Base-by-base conservation (phyloP, 2,329 filamentous ascomycete species). In the Aspergillus spinulosporus region DNA sequence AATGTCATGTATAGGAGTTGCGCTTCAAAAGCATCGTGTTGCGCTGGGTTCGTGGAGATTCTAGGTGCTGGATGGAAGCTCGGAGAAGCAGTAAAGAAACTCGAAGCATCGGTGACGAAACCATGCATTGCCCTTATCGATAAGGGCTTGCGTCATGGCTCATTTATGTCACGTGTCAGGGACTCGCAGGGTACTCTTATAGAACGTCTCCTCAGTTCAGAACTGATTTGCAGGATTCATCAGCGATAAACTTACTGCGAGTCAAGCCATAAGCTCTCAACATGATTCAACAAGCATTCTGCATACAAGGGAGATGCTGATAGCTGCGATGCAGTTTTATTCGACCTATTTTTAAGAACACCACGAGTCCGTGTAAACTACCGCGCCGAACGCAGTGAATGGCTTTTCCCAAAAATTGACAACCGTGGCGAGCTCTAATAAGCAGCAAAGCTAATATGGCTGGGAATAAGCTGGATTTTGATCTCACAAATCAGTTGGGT, bases 101-200 rank as follows among this genome's bases (percentile, higher is more conserved):
- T 28, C 28, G 21, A 21, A 21, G 21, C 31, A 46, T 37, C 53
- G 28, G 66, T 67, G 66, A 68, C 66, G 65, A 66, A 67, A 68
- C 60, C 45, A 45, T 34, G 40, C 56, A 29, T 47, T 64, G 56
- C 62, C 64, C 65, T 67, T 67, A 67, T 68, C 66, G 66, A 68
- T 68, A 68, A 67, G 66, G 60, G 28, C 12, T 45, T 46, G 36
- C 6, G 43, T n/a, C 11, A 29, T 15, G n/a, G 12, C 9, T 7
- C 6, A 21, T 21, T 21, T 21, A 21, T 21, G 2, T 36, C 44
- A 47, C n/a, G 44, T 42, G 39, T 12, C 11, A 11, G n/a, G 34
- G 6, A 34, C 11, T 21, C 21, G 21, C 21, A 21, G 21, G 21
- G 21, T 21, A 21, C 21, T 21, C 21, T 21, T 21, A 21, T 21